Evolutionary conservation across 306 rosid species (phyloP), one percentile per base, ranked within the genome.

Genomic region (Acacia melanoxylon): DNA sequence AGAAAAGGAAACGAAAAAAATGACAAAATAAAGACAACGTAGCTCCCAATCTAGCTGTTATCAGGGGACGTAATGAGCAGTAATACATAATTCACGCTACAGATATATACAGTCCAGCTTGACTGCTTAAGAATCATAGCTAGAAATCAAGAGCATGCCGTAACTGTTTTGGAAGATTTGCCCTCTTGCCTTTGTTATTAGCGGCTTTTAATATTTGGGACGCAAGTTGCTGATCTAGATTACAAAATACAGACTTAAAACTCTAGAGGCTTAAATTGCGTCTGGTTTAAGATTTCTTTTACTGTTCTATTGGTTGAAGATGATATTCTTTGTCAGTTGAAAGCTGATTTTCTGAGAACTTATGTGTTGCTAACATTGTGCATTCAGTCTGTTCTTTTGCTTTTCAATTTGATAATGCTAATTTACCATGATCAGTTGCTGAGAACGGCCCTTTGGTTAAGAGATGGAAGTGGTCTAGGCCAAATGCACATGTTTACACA

Each of bases 381-480:
- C 48, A 49, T 46, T 31, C 35, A 11, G 22, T 20, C 27, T 80
- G 31, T 72, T 40, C n/a, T 56, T 22, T 80, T 52, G 5, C 69
- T 46, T 71, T 41, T 15, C 31, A 31, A 79, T 25, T 65, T 70
- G 56, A 54, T 80, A 29, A 79, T 75, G 54, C 29, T 80, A 45
- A 44, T 79, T 35, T 46, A 58, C 76, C 73, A 52, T 75, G 83
- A 82, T 29, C 80, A 93, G 94, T 83, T 88, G 86, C 72, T 72
- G 88, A 86, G 76, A 86, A 68, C 75, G 93, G 84, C 31, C 41
- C 93, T 68, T 42, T 82, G 79, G 81, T 76, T 79, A 93, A 88
- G 88, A 85, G 86, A 80, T 95, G 98, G 99, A 86, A 80, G 89
- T 95, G 99, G 99, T 86, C 96, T 7, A 90, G 97, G 89, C 95